phyloP scores from a whole-genome alignment of 768 basidiomycete species.

The Suillus spraguei region DNA sequence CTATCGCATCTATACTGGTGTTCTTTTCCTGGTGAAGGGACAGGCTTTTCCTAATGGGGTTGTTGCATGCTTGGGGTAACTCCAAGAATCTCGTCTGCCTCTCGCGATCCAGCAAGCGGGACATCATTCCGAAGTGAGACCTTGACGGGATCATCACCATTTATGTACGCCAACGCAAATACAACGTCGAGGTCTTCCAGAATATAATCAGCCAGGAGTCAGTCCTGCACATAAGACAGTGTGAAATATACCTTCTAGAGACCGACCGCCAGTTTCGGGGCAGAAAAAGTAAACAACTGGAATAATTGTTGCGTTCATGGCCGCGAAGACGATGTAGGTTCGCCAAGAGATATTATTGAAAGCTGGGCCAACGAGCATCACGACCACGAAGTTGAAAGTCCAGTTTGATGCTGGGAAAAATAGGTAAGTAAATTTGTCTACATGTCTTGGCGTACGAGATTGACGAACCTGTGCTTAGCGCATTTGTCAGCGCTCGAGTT shows the following conservation, averaged over 20 bases:
- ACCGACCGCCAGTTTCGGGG: constrained; percentile 16
- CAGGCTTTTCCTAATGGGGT: not conserved
- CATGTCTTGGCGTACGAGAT: not conserved
- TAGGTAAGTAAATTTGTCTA: not conserved
- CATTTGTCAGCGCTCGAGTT: constrained; percentile 34
- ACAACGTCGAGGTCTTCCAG: constrained; percentile 35
- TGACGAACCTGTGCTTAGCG: constrained; percentile 27
- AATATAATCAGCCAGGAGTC: not conserved
- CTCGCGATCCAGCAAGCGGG: constrained; percentile 35
- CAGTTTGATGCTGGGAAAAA: constrained; percentile 15
- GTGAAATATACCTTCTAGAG: constrained; percentile 13
- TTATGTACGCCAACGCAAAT: constrained; percentile 37
- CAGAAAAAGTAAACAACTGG: constrained; percentile 17
- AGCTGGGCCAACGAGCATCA: constrained; percentile 18
- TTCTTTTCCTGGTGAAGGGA: not conserved
- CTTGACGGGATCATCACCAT: constrained; percentile 35
- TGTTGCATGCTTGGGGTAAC: constrained; percentile 14
- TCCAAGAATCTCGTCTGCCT: constrained; percentile 38
- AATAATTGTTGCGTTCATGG: constrained; percentile 11
- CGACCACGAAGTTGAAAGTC: constrained; percentile 19
- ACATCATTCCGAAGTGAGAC: constrained; percentile 38
- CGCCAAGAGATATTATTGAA: constrained; percentile 17
- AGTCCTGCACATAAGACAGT: not conserved
- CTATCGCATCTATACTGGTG: not conserved
- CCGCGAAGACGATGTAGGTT: constrained; percentile 16